A percentile compares a stretch with the other conserved stretches of the same genome.
Evolutionary conservation across 495 filamentous ascomycete genomes (phyloP).

Genomic region (Aspergillus nidulans): DNA sequence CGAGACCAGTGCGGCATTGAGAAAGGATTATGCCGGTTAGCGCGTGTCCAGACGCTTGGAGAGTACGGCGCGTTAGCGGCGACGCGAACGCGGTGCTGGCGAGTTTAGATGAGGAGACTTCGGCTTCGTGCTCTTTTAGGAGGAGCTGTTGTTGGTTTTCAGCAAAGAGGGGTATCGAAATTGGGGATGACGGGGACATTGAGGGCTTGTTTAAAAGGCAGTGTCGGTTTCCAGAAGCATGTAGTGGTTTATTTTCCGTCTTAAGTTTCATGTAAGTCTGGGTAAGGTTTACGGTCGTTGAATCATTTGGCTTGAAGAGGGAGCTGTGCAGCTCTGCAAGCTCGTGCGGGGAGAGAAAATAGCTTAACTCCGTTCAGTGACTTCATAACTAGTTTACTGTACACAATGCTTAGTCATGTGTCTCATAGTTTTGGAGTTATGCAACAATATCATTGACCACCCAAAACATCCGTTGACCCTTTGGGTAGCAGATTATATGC

Average conservation of each 20-base stretch:
- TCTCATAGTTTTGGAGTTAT: background rate
- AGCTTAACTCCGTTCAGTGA: background rate
- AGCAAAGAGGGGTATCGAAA: constrained; percentile 74
- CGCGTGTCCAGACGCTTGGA: constrained; percentile 84
- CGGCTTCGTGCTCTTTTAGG: constrained; percentile 69
- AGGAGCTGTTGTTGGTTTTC: constrained; percentile 74
- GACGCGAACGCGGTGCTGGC: constrained; percentile 69
- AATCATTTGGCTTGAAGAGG: background rate
- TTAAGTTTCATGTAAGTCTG: background rate
- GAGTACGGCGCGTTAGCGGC: constrained; percentile 61
- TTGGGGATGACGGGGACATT: constrained; percentile 17
- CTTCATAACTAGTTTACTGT: constrained; percentile 3
- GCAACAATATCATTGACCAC: background rate
- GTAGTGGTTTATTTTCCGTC: background rate
- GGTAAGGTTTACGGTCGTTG: background rate
- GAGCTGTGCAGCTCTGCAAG: background rate
- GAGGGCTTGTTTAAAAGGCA: background rate
- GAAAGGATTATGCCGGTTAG: constrained; percentile 70
- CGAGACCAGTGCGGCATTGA: constrained; percentile 86
- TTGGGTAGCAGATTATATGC: too few relatives aligned
- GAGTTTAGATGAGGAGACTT: constrained; percentile 46
- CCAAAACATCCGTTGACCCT: too few relatives aligned
- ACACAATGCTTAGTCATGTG: constrained; percentile 3
- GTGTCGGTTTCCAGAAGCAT: background rate
- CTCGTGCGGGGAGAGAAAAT: constrained; percentile 6